Conservation (phyloP, 495 filamentous ascomycete genomes). For the Hyphodiscus hymeniophilus region DNA sequence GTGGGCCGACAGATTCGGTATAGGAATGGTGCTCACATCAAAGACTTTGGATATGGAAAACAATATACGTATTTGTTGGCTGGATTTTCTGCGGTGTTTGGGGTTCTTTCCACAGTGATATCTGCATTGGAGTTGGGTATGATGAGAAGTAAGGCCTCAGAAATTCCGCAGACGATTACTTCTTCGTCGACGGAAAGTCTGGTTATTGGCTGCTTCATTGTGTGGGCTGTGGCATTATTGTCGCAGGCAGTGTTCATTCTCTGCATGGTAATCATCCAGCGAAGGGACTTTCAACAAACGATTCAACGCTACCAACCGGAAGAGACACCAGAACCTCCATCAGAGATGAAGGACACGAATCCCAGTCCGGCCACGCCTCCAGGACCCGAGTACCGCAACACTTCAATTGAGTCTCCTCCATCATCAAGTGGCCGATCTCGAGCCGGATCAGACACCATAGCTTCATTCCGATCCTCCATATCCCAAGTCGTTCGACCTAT, state of each 20-base stretch:
- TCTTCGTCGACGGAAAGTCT: constrained; percentile 14
- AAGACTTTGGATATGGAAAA: constrained; percentile 18
- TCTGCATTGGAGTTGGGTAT: constrained; percentile 21
- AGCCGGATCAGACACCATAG: constrained; percentile 37
- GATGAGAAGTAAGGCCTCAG: constrained; percentile 13
- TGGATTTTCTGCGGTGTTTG: constrained; percentile 13
- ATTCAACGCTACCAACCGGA: constrained; percentile 15
- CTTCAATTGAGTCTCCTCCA: constrained; percentile 24
- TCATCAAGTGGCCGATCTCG: constrained; percentile 19
- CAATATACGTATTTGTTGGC: constrained; percentile 21
- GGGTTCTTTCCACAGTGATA: constrained; percentile 12
- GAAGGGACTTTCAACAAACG: constrained; percentile 16
- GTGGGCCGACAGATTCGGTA: constrained; percentile 14
- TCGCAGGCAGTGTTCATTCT: constrained; percentile 22
- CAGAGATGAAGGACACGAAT: constrained; percentile 21
- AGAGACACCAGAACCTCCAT: constrained; percentile 6
- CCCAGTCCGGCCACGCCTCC: constrained; percentile 10
- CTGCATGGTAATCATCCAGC: constrained; percentile 20
- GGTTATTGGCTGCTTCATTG: constrained; percentile 22
- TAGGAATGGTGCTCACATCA: constrained; percentile 18
- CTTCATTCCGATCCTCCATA: constrained; percentile 44
- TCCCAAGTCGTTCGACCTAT: constrained; percentile 42
- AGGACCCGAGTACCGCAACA: constrained; percentile 8
- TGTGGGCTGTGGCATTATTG: constrained; percentile 24
- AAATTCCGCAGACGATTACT: constrained; percentile 14